These are phyloP conservation scores for Nitzschia sp. DNA, from an alignment of 108 stramenopile genomes.

Conservation along the genomic window DNA sequence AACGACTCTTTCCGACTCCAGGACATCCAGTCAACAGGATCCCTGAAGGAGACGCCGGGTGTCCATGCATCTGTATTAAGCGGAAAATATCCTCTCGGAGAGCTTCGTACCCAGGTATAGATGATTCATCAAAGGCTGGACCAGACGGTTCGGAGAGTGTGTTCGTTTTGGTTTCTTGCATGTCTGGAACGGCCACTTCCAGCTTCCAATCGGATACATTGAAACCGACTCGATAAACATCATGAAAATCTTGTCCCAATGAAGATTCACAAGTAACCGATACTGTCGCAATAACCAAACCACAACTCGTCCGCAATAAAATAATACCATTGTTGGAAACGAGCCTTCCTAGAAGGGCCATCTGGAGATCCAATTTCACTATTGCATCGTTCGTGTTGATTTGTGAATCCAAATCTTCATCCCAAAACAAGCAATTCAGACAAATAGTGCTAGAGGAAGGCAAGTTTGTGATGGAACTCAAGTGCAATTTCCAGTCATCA, in stretches of 20 bases:
- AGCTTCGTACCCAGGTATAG: conserved; percentile 62
- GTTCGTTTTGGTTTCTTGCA: too few relatives aligned
- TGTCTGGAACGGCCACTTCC: not conserved
- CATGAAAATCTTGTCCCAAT: not conserved
- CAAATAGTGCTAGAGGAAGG: too few relatives aligned
- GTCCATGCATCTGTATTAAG: conserved; percentile 15
- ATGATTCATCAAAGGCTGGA: not conserved
- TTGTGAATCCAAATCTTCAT: too few relatives aligned
- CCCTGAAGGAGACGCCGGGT: conserved; percentile 50
- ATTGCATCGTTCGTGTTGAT: too few relatives aligned
- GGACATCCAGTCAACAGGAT: conserved; percentile 66
- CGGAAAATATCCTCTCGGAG: conserved; percentile 41
- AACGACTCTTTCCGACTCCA: conserved; percentile 80
- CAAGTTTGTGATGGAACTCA: too few relatives aligned
- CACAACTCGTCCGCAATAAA: not conserved
- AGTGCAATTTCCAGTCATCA: too few relatives aligned
- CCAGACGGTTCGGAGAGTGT: not conserved
- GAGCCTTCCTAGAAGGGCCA: not conserved
- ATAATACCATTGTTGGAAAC: not conserved
- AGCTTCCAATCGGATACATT: not conserved
- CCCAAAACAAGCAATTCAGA: too few relatives aligned
- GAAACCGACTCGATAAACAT: too few relatives aligned
- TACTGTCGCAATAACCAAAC: not conserved
- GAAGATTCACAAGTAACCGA: not conserved
- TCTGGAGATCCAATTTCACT: not conserved